phyloP scores from a whole-genome alignment of 495 filamentous ascomycete genomes.

The Thozetella sp. region DNA sequence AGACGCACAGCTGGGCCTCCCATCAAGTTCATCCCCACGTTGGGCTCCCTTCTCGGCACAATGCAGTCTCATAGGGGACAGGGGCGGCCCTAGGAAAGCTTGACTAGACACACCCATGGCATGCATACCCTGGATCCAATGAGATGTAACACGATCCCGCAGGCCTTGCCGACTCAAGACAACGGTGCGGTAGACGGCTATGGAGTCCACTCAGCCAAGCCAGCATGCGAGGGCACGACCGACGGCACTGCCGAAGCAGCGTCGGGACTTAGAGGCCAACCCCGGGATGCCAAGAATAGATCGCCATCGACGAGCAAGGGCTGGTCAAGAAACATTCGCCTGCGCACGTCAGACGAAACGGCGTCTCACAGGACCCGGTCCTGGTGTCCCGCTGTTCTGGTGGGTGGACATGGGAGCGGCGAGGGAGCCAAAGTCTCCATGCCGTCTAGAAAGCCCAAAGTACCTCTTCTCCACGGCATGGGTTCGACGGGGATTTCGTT shows the following conservation, averaged over 20 bases:
- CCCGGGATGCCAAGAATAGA: slow-evolving; percentile 1
- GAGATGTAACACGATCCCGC: background rate
- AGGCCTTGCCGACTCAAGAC: background rate
- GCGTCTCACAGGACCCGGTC: background rate
- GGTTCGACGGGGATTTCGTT: too few relatives aligned
- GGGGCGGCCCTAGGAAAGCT: background rate
- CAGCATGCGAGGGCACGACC: too few relatives aligned
- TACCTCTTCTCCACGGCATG: background rate
- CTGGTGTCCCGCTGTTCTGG: background rate
- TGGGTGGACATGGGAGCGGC: too few relatives aligned
- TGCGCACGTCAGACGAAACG: background rate
- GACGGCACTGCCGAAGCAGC: too few relatives aligned
- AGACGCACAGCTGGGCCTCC: background rate
- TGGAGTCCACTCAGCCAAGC: too few relatives aligned
- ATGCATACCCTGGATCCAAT: background rate
- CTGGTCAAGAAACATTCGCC: background rate
- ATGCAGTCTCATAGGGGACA: background rate
- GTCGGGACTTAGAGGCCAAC: background rate
- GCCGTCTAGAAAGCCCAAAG: too few relatives aligned
- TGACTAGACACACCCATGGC: background rate
- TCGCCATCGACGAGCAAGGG: background rate
- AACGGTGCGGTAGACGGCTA: too few relatives aligned
- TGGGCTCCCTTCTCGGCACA: background rate
- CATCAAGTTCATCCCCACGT: background rate
- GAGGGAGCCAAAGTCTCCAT: too few relatives aligned